Evolutionary conservation across 768 basidiomycete genomes (phyloP).

Genomic region (Phlebiopsis gigantea): DNA sequence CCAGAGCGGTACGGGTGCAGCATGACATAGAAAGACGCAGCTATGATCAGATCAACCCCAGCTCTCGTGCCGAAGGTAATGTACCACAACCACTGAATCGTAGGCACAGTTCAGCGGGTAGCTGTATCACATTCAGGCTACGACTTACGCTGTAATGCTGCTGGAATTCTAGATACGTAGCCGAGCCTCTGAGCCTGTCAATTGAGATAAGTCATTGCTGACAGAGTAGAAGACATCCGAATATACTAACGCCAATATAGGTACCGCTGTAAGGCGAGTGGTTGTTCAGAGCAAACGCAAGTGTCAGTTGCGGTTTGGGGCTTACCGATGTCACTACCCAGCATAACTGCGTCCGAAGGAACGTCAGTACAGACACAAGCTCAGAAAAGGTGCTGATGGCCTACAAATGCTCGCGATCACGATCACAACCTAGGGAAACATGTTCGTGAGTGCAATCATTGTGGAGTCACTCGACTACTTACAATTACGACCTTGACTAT

Average conservation of each 20-base stretch:
- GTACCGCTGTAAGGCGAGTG: no score
- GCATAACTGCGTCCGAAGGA: not conserved
- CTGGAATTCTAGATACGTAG: not conserved
- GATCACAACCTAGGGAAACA: not conserved
- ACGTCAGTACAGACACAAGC: not conserved
- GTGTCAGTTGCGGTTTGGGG: not conserved
- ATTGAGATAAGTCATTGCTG: not conserved
- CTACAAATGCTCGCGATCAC: not conserved
- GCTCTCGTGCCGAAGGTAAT: not conserved
- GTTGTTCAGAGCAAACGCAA: no score
- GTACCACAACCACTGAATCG: not conserved
- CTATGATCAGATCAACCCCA: not conserved
- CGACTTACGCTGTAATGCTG: not conserved
- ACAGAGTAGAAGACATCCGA: not conserved
- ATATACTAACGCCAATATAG: not conserved
- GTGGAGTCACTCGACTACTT: not conserved
- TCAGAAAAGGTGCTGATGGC: no score
- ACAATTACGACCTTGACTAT: not conserved
- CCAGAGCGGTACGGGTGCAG: not conserved
- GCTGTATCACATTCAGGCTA: no score
- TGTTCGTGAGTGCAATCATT: no score
- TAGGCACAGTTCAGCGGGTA: not conserved
- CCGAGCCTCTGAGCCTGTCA: not conserved
- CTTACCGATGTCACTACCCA: not conserved
- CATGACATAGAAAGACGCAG: not conserved